Evolutionary conservation across 176 grass and related monocot genomes (phyloP).

Genomic region (bread wheat (Triticum aestivum)): IWGSC_CS_RefSeq_v2.1 NC_057814.1:345791781-345792280

Average conservation of each 20-base stretch:
- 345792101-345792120: background rate
- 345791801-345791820: background rate
- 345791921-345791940: slow-evolving; percentile 58
- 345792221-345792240: no score
- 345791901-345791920: slow-evolving; percentile 64
- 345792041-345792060: background rate
- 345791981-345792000: background rate
- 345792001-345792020: background rate
- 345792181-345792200: background rate
- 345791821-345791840: background rate
- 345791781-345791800: slow-evolving; percentile 68
- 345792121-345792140: background rate
- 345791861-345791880: slow-evolving; percentile 86
- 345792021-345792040: background rate
- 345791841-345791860: slow-evolving; percentile 9
- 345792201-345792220: background rate
- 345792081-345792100: background rate
- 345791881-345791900: slow-evolving; percentile 78
- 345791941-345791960: background rate
- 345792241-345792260: background rate
- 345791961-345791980: background rate
- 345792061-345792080: background rate
- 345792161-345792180: background rate
- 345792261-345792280: background rate
- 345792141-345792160: background rate